Conservation (phyloP, 768 basidiomycete species). For the Mycena polygramma region DNA sequence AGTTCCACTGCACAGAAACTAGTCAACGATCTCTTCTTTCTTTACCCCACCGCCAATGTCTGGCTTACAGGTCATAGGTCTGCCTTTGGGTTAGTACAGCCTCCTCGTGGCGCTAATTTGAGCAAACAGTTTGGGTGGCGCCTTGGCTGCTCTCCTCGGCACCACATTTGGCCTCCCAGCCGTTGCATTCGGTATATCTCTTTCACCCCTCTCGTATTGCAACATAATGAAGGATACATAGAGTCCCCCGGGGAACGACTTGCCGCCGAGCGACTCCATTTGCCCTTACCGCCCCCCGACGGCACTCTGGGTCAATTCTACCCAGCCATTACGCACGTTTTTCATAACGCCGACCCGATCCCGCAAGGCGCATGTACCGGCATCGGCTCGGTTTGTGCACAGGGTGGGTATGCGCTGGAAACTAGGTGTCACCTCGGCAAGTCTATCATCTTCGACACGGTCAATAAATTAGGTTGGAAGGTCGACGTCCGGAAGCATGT, state of each 20-base stretch:
- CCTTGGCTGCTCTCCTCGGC: conserved; percentile 89
- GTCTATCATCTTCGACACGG: conserved; percentile 90
- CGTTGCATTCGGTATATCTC: conserved; percentile 76
- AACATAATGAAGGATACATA: not conserved
- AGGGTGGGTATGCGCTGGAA: conserved; percentile 91
- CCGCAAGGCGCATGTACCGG: conserved; percentile 89
- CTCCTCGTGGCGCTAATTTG: too few species aligned
- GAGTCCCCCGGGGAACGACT: conserved; percentile 82
- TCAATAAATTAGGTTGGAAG: conserved; percentile 83
- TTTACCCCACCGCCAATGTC: conserved; percentile 88
- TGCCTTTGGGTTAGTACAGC: too few species aligned
- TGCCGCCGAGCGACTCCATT: conserved; percentile 85
- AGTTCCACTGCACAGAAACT: conserved; percentile 71
- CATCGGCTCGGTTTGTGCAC: conserved; percentile 78
- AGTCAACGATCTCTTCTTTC: conserved; percentile 85
- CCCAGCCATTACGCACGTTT: conserved; percentile 81
- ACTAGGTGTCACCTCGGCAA: conserved; percentile 91
- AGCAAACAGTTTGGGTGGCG: conserved; percentile 55
- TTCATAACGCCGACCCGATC: conserved; percentile 94
- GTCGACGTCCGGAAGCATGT: conserved; percentile 85
- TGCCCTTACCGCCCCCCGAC: conserved; percentile 73
- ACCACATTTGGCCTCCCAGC: conserved; percentile 92
- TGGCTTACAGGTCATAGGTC: conserved; percentile 90
- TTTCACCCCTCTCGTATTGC: not conserved
- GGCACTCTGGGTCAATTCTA: conserved; percentile 62